A percentile compares a stretch with the other conserved stretches of the same genome.
These are phyloP conservation scores for Xylaria intraflava DNA, from an alignment of 495 filamentous ascomycete genomes.

Conservation along the genomic window DNA sequence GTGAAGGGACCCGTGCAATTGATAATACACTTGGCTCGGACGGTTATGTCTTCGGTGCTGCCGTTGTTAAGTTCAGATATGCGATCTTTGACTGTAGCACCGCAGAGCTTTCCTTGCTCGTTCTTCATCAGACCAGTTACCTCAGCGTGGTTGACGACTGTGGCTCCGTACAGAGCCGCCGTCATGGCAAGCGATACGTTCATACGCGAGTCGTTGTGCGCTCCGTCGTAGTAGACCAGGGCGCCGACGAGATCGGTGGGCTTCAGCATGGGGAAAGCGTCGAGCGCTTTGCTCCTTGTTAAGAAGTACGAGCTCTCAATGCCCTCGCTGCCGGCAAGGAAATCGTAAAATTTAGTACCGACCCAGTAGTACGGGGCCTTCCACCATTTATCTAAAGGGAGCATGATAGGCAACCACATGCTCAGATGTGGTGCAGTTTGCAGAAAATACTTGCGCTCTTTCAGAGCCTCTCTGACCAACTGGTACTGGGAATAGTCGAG, in stretches of 20 bases:
- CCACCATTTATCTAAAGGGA: slow-evolving; percentile 94
- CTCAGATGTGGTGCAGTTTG: slow-evolving; percentile 95
- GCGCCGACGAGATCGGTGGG: slow-evolving; percentile 79
- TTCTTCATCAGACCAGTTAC: slow-evolving; percentile 82
- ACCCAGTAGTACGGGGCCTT: slow-evolving; percentile 97
- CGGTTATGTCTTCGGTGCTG: slow-evolving; percentile 54
- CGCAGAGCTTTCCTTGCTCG: slow-evolving; percentile 66
- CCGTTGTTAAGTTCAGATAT: slow-evolving; percentile 51
- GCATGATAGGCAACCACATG: slow-evolving; percentile 94
- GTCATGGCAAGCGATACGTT: slow-evolving; percentile 96
- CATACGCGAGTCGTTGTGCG: slow-evolving; percentile 98
- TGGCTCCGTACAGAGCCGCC: slow-evolving; percentile 85
- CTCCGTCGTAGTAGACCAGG: slow-evolving; percentile 96
- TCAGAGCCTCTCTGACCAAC: slow-evolving; percentile 88
- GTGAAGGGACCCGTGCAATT: slow-evolving; percentile 97
- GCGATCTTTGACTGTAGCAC: slow-evolving; percentile 71
- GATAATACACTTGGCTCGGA: slow-evolving; percentile 86
- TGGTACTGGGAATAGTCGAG: slow-evolving; percentile 93
- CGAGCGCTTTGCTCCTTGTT: slow-evolving; percentile 87
- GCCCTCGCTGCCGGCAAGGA: slow-evolving; percentile 88
- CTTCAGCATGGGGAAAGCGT: slow-evolving; percentile 97
- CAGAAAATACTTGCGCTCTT: slow-evolving; percentile 92
- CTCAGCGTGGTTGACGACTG: slow-evolving; percentile 89
- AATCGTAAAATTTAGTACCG: slow-evolving; percentile 92
- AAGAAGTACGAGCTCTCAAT: slow-evolving; percentile 97